Conservation (phyloP, 2,329 filamentous ascomycete genomes). For the Byssothecium circinans region DNA sequence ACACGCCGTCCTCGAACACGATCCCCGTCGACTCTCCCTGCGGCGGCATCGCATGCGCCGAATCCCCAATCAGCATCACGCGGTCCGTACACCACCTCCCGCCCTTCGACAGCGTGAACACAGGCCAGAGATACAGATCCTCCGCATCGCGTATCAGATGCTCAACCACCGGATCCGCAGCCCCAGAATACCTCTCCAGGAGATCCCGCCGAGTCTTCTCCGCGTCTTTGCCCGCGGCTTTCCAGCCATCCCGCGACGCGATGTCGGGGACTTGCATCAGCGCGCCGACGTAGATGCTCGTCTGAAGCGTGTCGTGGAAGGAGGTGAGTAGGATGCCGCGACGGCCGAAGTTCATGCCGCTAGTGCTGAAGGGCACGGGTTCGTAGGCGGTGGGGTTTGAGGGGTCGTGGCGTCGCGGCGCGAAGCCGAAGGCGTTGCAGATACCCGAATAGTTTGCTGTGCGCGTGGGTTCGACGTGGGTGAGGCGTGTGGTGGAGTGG, state of each 20-base stretch:
- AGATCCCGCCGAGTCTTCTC: constrained; percentile 48
- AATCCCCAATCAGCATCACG: constrained; percentile 50
- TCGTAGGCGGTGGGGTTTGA: constrained; percentile 26
- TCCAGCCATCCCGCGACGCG: constrained; percentile 50
- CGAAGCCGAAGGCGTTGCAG: constrained; percentile 52
- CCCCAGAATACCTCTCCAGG: constrained; percentile 44
- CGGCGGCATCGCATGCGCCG: constrained; percentile 55
- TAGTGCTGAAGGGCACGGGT: constrained; percentile 44
- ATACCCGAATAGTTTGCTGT: constrained; percentile 48
- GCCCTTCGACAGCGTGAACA: constrained; percentile 48
- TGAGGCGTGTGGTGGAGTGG: constrained; percentile 47
- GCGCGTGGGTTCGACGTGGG: constrained; percentile 49
- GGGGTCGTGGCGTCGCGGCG: constrained; percentile 34
- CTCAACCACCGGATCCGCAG: constrained; percentile 39
- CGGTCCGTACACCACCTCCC: constrained; percentile 50
- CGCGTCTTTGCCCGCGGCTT: constrained; percentile 47
- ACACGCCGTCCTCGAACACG: constrained; percentile 56
- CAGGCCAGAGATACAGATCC: constrained; percentile 51
- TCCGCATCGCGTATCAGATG: constrained; percentile 47
- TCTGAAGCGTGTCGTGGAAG: constrained; percentile 41
- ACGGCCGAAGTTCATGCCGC: constrained; percentile 50
- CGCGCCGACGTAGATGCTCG: constrained; percentile 48
- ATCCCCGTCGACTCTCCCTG: constrained; percentile 56
- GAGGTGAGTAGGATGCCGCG: constrained; percentile 50
- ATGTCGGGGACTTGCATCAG: constrained; percentile 50